These are phyloP conservation scores for Chytriomyces confervae DNA, from an alignment of 192 early-diverging fungal genomes.

Conservation along the genomic window DNA sequence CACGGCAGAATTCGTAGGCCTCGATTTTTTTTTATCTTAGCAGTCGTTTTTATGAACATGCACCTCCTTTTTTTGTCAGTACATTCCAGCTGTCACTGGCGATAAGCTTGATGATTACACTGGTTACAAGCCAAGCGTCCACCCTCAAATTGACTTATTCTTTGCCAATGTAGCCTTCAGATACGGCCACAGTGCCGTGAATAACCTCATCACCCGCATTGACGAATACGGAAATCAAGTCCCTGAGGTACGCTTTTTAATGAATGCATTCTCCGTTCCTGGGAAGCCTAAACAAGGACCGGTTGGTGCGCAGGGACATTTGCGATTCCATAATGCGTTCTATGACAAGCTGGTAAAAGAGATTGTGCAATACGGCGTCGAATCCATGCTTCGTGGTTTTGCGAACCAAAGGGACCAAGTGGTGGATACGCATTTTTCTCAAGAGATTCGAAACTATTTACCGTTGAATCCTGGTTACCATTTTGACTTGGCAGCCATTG, in stretches of 20 bases:
- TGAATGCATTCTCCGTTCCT: background rate
- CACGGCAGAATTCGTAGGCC: conserved; percentile 16
- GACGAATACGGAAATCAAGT: conserved; percentile 38
- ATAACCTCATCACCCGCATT: conserved; percentile 28
- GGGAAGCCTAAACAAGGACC: background rate
- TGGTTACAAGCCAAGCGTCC: conserved; percentile 43
- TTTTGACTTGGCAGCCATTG: conserved; percentile 42
- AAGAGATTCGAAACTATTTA: conserved; percentile 28
- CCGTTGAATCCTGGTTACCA: conserved; percentile 5
- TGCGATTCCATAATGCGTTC: conserved; percentile 29
- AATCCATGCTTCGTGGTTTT: conserved; percentile 37
- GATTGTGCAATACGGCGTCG: conserved; percentile 22
- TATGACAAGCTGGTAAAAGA: conserved; percentile 25
- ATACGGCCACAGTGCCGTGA: conserved; percentile 46
- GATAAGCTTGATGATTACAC: conserved; percentile 29
- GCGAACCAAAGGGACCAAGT: conserved; percentile 33
- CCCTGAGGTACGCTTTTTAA: conserved; percentile 7
- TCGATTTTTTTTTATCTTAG: background rate
- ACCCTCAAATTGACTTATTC: conserved; percentile 42
- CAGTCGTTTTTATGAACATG: background rate
- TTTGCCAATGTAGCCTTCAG: conserved; percentile 48
- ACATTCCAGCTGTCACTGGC: conserved; percentile 43
- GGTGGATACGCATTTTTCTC: conserved; percentile 24
- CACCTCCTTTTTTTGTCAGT: conserved; percentile 36
- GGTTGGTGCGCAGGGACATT: conserved; percentile 20